These are phyloP conservation scores for Triticum timopheevii DNA, from an alignment of 176 grass and related monocot genomes.

Conservation along the genomic window DNA sequence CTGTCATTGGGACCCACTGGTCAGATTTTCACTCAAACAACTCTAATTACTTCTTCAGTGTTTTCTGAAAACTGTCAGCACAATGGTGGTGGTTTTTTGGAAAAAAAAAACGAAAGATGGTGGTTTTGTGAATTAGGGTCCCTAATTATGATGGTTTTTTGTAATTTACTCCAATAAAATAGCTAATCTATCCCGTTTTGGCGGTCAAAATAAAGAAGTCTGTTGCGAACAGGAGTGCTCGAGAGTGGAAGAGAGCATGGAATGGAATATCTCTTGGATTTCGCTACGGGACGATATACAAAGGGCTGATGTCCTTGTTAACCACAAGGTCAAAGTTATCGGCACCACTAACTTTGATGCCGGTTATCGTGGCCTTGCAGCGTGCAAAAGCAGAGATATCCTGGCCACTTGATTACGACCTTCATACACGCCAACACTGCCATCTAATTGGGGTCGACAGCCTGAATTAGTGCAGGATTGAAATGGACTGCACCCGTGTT, in stretches of 20 bases:
- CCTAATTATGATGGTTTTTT: too few relatives aligned
- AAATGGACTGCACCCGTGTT: neutral
- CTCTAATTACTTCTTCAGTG: too few relatives aligned
- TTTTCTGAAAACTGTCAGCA: too few relatives aligned
- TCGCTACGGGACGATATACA: neutral
- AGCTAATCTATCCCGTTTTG: too few relatives aligned
- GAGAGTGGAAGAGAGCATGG: neutral
- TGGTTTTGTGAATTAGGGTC: too few relatives aligned
- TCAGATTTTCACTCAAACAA: too few relatives aligned
- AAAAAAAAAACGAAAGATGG: too few relatives aligned
- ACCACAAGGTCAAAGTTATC: conserved; percentile 30
- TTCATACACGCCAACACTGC: neutral
- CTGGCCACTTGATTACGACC: conserved; percentile 23
- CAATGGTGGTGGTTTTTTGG: too few relatives aligned
- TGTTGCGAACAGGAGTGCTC: too few relatives aligned
- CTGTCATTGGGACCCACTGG: too few relatives aligned
- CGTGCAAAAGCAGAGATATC: neutral
- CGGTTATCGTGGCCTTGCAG: conserved; percentile 28
- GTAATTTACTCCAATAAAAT: too few relatives aligned
- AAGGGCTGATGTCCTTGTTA: neutral
- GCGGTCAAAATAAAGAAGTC: too few relatives aligned
- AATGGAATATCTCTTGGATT: neutral
- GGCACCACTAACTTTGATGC: conserved; percentile 28
- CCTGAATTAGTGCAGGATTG: neutral
- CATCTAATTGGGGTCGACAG: neutral